Evolutionary conservation across 2,329 filamentous ascomycete species (phyloP).

Genomic region (Curvularia lunata): DNA sequence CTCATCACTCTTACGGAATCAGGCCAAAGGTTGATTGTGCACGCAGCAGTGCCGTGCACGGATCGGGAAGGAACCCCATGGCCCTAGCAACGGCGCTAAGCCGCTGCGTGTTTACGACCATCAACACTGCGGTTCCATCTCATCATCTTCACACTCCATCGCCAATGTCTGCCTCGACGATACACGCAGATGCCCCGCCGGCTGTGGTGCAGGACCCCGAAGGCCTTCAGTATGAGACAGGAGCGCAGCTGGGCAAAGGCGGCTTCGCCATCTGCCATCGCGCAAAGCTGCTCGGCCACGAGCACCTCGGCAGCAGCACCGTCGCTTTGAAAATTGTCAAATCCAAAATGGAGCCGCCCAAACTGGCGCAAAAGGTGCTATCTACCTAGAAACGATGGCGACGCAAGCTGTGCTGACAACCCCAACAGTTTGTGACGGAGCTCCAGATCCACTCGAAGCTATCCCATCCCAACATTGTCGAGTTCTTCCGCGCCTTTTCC

Average conservation of each 20-base stretch:
- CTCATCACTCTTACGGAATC: neutral
- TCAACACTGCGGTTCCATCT: conserved; percentile 34
- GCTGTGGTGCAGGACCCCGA: conserved; percentile 70
- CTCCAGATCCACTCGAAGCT: conserved; percentile 99
- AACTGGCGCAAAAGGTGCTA: conserved; percentile 82
- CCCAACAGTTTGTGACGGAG: conserved; percentile 71
- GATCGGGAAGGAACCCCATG: conserved; percentile 12
- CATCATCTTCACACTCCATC: conserved; percentile 34
- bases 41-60: conserved; percentile 12
- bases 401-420: conserved; percentile 29
- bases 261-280: conserved; percentile 84
- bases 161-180: conserved; percentile 52
- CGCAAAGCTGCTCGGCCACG: conserved; percentile 66
- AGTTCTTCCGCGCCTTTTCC: conserved; percentile 92
- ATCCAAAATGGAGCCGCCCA: conserved; percentile 76
- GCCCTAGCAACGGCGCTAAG: conserved; percentile 21
- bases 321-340: conserved; percentile 84
- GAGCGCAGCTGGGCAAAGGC: conserved; percentile 77
- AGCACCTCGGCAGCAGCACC: conserved; percentile 65
- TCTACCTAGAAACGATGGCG: neutral
- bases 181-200: conserved; percentile 60
- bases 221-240: conserved; percentile 75
- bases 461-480: conserved; percentile 92
- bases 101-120: conserved; percentile 18
- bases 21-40: conserved; percentile 8